These are phyloP conservation scores for Botrytis elliptica DNA, from an alignment of 2,329 filamentous ascomycete genomes.

Conservation along the genomic window DNA sequence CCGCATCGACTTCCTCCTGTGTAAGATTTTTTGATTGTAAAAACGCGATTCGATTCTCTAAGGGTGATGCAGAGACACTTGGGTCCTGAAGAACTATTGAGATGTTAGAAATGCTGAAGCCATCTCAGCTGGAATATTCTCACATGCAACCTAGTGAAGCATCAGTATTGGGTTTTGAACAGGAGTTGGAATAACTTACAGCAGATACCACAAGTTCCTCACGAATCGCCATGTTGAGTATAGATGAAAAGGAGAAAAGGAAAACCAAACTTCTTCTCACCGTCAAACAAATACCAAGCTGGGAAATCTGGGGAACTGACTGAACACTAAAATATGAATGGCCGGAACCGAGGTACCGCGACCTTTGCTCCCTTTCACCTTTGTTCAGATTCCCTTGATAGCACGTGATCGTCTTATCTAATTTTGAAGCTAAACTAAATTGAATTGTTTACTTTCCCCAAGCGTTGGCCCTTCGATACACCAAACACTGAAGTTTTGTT, in stretches of 20 bases:
- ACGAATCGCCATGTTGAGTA: constrained; percentile 71
- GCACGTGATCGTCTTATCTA: constrained; percentile 15
- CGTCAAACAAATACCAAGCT: constrained; percentile 8
- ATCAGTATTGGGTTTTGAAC: constrained; percentile 30
- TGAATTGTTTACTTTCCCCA: constrained; percentile 21
- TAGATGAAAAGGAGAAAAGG: constrained; percentile 3
- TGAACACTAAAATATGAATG: constrained; percentile 22
- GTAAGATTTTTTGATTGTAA: constrained; percentile 96
- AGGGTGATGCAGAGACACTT: constrained; percentile 81
- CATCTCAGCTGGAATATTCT: constrained; percentile 25
- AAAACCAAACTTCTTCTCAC: not conserved
- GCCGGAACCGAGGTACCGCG: constrained; percentile 28
- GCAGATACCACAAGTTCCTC: constrained; percentile 90
- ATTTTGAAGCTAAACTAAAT: constrained; percentile 1
- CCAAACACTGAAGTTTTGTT: constrained; percentile 16
- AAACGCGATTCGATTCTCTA: constrained; percentile 91
- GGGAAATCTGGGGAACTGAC: constrained; percentile 17
- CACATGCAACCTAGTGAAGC: constrained; percentile 40
- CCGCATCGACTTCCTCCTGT: constrained; percentile 86
- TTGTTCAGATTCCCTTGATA: not conserved
- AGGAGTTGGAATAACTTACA: constrained; percentile 48
- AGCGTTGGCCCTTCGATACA: constrained; percentile 14
- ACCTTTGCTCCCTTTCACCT: not conserved
- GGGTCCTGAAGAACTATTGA: constrained; percentile 84
- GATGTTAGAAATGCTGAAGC: constrained; percentile 25